Evolutionary conservation across 345 rosid genomes (phyloP), one percentile per base, ranked within the genome.

Genomic region (Lumnitzera racemosa): DNA sequence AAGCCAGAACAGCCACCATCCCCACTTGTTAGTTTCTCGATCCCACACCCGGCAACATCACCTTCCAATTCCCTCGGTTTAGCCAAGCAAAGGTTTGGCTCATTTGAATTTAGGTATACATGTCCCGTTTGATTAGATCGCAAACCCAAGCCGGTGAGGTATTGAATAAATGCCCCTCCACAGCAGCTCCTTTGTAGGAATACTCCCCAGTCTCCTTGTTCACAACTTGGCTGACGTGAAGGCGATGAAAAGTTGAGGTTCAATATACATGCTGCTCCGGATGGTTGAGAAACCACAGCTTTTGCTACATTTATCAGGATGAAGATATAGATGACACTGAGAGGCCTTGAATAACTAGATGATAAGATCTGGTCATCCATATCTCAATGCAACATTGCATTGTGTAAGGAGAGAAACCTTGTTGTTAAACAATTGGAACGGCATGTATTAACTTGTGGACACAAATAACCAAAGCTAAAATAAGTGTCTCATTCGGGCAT

Each of bases 121-220:
- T 59, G 36, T 46, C 80, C 80, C 5, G 82, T 79, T 47, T 6
- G 61, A 63, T 74, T 74, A 9, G 80, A 75, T 17, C 72, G 68
- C 17, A 0, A 14, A 14, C 75, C 77, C 27, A 79, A 60, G 8
- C 71, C 74, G 16, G 57, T 47, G 46, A 81, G 72, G 55, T 76
- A 78, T 20, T 61, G 47, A 6, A 31, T 46, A 57, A 76, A 70
- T 49, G 59, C 72, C 50, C 61, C 63, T 50, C 62, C 72, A 56
- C 80, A 74, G 61, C 76, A 74, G 24, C 56, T 67, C 58, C 49
- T 20, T 49, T 48, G 20, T 23, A 76, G 72, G 61, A 78, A 71
- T 3, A 79, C 77, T 12, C 81, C 75, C 86, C 83, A 78, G 25
- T 70, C 71, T 61, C 78, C 71, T 46, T 15, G 70, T 23, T 43